phyloP scores from a whole-genome alignment of 1,139 yeast species.

The Trichomonascaceae sp. region DNA sequence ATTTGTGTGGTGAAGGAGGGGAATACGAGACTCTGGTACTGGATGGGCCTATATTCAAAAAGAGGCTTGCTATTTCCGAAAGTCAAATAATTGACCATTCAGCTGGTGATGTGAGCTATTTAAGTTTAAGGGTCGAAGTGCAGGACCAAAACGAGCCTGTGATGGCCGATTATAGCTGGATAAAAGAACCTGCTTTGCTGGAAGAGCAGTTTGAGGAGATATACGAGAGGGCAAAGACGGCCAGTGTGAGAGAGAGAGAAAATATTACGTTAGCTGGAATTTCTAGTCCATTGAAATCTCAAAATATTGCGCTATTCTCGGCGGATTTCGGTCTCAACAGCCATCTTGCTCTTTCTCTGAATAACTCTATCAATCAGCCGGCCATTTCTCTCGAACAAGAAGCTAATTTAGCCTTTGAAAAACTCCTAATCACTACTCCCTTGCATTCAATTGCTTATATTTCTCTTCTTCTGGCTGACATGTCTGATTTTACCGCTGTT shows the following conservation, averaged over 20 bases:
- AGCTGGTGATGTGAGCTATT: slow-evolving; percentile 61
- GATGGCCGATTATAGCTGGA: slow-evolving; percentile 18
- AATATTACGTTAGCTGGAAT: no score
- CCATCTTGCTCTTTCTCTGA: neutral
- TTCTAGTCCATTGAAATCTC: no score
- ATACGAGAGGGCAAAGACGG: slow-evolving; percentile 15
- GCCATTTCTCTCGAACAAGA: slow-evolving; percentile 14
- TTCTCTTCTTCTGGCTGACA: slow-evolving; percentile 50
- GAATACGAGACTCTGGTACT: slow-evolving; percentile 90
- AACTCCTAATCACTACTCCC: slow-evolving; percentile 11
- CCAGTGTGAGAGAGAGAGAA: neutral
- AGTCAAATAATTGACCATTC: slow-evolving; percentile 42
- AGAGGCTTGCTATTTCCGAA: slow-evolving; percentile 44
- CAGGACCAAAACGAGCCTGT: slow-evolving; percentile 33
- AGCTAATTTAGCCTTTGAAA: slow-evolving; percentile 14
- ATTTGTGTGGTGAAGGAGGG: slow-evolving; percentile 97
- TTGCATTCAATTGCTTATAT: slow-evolving; percentile 16
- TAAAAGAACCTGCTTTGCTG: slow-evolving; percentile 43
- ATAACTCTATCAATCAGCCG: neutral
- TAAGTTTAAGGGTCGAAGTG: slow-evolving; percentile 39
- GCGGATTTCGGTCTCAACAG: neutral
- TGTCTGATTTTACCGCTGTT: slow-evolving; percentile 55
- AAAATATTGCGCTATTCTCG: no score
- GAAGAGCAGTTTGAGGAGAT: slow-evolving; percentile 44
- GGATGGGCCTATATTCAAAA: slow-evolving; percentile 77